Percentiles rank a stretch among this genome's conserved stretches.
These are phyloP conservation scores for Porphyrellus cyaneotinctus DNA, from an alignment of 768 basidiomycete genomes.

Conservation along the genomic window DNA sequence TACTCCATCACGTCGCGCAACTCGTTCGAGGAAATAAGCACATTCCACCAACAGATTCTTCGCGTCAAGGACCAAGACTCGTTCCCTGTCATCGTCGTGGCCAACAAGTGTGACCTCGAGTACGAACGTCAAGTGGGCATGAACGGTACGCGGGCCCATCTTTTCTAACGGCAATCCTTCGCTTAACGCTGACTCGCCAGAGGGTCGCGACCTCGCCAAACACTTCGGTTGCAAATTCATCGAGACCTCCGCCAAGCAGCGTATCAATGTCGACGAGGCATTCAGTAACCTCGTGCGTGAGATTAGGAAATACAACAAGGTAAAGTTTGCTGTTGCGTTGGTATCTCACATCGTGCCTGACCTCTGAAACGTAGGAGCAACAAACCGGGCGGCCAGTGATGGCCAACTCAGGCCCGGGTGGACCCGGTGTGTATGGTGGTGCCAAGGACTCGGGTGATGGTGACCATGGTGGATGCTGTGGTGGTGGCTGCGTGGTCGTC, in stretches of 20 bases:
- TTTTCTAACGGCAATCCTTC: not conserved
- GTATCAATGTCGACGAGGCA: slow-evolving; percentile 95
- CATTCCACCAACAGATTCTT: slow-evolving; percentile 93
- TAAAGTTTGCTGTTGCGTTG: slow-evolving; percentile 28
- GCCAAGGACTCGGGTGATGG: slow-evolving; percentile 48
- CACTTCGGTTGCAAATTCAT: slow-evolving; percentile 93
- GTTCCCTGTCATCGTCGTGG: slow-evolving; percentile 94
- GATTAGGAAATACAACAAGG: slow-evolving; percentile 93
- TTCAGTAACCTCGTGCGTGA: slow-evolving; percentile 91
- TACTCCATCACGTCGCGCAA: slow-evolving; percentile 98
- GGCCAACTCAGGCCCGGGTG: slow-evolving; percentile 39
- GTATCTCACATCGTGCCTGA: slow-evolving; percentile 7
- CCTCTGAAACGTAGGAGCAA: slow-evolving; percentile 50
- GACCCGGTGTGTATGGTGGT: slow-evolving; percentile 46
- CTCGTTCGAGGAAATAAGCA: slow-evolving; percentile 95
- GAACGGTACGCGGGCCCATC: slow-evolving; percentile 57
- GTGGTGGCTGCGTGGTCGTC: slow-evolving; percentile 61
- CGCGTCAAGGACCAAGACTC: slow-evolving; percentile 95
- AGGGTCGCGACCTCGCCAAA: slow-evolving; percentile 96
- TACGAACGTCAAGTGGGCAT: slow-evolving; percentile 95
- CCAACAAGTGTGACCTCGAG: slow-evolving; percentile 97
- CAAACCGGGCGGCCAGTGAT: slow-evolving; percentile 70
- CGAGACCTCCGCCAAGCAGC: slow-evolving; percentile 93
- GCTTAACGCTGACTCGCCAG: slow-evolving; percentile 38
- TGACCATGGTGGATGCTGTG: slow-evolving; percentile 59